phyloP scores from a whole-genome alignment of 2,329 filamentous ascomycete species.

The Tolypocladium capitatum region DNA sequence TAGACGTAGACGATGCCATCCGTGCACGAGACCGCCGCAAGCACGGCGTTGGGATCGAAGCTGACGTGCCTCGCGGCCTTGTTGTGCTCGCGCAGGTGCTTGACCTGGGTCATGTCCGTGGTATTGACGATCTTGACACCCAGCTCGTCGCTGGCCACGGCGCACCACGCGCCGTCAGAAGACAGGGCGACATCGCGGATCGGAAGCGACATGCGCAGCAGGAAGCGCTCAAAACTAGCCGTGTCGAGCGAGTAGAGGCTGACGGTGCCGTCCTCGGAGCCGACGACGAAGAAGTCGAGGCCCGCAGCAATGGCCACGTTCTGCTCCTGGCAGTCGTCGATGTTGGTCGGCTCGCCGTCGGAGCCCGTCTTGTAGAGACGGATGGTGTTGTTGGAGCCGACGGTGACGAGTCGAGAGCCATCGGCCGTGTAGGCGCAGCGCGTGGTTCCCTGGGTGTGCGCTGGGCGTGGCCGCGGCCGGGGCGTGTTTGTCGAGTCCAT shows the following conservation, averaged over 20 bases:
- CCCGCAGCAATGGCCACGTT: constrained; percentile 68
- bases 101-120: constrained; percentile 61
- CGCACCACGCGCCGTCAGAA: constrained; percentile 72
- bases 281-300: constrained; percentile 74
- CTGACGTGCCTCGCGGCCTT: constrained; percentile 85
- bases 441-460: constrained; percentile 74
- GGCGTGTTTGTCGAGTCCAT: constrained; percentile 19
- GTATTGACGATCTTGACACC: constrained; percentile 81
- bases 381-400: constrained; percentile 85
- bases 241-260: constrained; percentile 76
- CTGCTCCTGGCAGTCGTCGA: constrained; percentile 82
- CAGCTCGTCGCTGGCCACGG: constrained; percentile 92
- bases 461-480: constrained; percentile 51
- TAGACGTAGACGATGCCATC: constrained; percentile 89
- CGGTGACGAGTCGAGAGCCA: constrained; percentile 75
- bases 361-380: constrained; percentile 85
- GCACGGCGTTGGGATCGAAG: constrained; percentile 69
- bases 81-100: constrained; percentile 68
- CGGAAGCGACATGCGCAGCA: constrained; percentile 73
- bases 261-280: constrained; percentile 91
- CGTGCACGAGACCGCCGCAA: constrained; percentile 69
- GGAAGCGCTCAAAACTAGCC: constrained; percentile 63
- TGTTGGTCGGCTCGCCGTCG: constrained; percentile 81
- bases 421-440: constrained; percentile 82
- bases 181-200: constrained; percentile 78